phyloP scores from a whole-genome alignment of 257 asterid genomes.

The Solanum chilense region DNA sequence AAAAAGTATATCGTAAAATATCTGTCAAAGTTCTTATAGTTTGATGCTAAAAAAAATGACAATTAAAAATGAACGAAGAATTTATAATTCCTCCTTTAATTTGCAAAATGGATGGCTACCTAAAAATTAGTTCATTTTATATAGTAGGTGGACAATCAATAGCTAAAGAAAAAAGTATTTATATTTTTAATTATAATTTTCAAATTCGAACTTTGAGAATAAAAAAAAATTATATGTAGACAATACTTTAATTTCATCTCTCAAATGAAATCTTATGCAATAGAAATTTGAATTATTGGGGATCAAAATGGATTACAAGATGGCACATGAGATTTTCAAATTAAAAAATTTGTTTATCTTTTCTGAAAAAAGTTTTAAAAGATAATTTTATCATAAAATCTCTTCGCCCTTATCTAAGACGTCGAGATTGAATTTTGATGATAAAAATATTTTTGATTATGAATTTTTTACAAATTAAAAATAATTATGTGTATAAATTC shows the following conservation, averaged over 20 bases:
- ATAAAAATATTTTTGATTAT: not conserved
- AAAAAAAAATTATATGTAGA: not conserved
- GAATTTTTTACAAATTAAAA: rapidly evolving
- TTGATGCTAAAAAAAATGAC: too few species aligned
- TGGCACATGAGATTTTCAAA: not conserved
- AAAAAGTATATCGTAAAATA: too few species aligned
- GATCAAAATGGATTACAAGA: not conserved
- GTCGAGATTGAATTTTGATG: not conserved
- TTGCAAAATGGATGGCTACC: not conserved
- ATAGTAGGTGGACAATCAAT: not conserved
- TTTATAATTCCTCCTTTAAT: not conserved
- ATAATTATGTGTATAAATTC: not conserved
- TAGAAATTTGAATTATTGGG: not conserved
- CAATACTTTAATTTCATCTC: not conserved
- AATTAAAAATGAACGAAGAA: not conserved
- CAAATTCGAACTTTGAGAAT: not conserved
- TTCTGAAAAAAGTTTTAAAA: not conserved
- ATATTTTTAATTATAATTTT: not conserved
- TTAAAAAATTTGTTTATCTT: not conserved
- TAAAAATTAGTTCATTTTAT: not conserved
- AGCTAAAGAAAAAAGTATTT: not conserved
- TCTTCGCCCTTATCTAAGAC: not conserved
- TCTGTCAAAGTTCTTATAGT: too few species aligned
- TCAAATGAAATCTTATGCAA: not conserved
- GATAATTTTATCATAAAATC: not conserved